phyloP scores from a whole-genome alignment of 805 yeast species.

The Phaffomyces opuntiae region DNA sequence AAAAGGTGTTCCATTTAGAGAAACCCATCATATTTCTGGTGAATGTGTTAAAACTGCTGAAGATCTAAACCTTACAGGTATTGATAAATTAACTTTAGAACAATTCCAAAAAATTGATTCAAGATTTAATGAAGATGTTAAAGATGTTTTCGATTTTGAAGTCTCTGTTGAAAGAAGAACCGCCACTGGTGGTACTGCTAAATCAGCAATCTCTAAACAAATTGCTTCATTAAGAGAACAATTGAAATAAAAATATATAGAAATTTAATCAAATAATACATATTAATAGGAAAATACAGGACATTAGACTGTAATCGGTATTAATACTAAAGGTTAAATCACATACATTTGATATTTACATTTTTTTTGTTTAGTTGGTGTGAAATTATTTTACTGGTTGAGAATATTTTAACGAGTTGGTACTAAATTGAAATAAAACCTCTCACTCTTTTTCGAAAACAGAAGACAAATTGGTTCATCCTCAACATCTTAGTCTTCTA shows the following conservation, averaged over 20 bases:
- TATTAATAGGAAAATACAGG: too few species aligned
- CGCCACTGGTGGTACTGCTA: slow-evolving; percentile 97
- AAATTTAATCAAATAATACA: too few species aligned
- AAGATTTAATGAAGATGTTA: slow-evolving; percentile 77
- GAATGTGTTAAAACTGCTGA: slow-evolving; percentile 94
- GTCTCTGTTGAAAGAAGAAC: slow-evolving; percentile 92
- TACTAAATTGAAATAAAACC: too few species aligned
- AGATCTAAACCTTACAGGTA: slow-evolving; percentile 67
- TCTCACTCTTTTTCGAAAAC: too few species aligned
- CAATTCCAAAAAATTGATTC: slow-evolving; percentile 76
- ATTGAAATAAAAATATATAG: slow-evolving; percentile 10
- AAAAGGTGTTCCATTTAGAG: slow-evolving; percentile 98
- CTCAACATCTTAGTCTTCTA: too few species aligned
- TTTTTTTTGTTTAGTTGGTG: too few species aligned
- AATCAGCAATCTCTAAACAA: slow-evolving; percentile 78
- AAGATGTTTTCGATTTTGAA: slow-evolving; percentile 84
- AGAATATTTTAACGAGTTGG: too few species aligned
- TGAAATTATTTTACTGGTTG: too few species aligned
- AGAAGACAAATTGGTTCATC: too few species aligned
- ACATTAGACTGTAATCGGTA: too few species aligned
- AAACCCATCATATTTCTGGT: slow-evolving; percentile 97
- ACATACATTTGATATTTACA: too few species aligned
- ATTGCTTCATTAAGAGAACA: slow-evolving; percentile 32
- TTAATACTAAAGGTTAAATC: too few species aligned
- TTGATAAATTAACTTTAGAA: slow-evolving; percentile 71